Evolutionary conservation across 306 rosid genomes (phyloP), one percentile per base, ranked within the genome.

Genomic region (Citrullus colocynthis): DNA sequence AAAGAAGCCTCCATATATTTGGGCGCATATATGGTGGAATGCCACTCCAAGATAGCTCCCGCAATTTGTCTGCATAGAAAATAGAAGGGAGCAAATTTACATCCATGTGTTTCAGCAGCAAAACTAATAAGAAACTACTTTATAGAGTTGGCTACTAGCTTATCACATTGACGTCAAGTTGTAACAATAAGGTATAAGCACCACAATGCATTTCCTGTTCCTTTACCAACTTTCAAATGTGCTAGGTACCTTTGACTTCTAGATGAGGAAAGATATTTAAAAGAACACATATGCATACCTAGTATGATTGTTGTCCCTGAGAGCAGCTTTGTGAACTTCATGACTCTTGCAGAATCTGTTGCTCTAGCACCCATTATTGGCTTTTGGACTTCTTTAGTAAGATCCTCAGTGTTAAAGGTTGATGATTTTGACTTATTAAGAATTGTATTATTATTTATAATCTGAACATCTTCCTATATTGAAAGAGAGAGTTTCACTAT

Each of bases 41-140:
- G 49, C 98, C 97, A 85, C 96, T 91, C 98, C 97, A 93, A 82
- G 97, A 96, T 79, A 93, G 86, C 83, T 93, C 98, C 21, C 89
- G 98, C 91, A 93, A 87, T 85, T 89, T 93, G 63, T 93, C 98
- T 93, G 74, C 74, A 51, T 30, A 30, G 30, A 48, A 64, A 78
- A 48, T 20, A 11, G 52, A 61, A 63, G 17, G 72, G 10, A 21
- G 44, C 20, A 30, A 13, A 9, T 24, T 57, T 59, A 76, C 79
- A 20, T 41, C 56, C 63, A 32, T 74, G 30, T n/a, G 10, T 10
- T 32, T 74, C 56, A 52, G 45, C 32, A 54, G 48, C 10, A 75
- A 55, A 81, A 76, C 24, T 17, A n/a, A 7, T 32, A 41, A 9
- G 61, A 77, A 41, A 57, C 20, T 52, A 73, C 41, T 71, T 13